Conservation (phyloP, 2,329 filamentous ascomycete species). For the Trichophyton schoenleinii region DNA sequence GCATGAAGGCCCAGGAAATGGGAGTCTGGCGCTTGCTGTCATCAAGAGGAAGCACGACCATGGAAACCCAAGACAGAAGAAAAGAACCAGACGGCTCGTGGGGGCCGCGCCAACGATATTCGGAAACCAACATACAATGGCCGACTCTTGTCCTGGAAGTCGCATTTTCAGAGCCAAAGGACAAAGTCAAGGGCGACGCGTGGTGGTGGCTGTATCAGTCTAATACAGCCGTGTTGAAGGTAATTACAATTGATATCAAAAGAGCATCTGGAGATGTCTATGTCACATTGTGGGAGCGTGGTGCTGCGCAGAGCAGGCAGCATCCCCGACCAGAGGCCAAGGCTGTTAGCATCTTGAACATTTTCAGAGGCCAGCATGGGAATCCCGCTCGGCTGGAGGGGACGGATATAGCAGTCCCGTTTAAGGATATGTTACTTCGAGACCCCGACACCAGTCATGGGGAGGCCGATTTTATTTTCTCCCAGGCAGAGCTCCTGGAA, state of each 20-base stretch:
- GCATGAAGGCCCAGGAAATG: not conserved
- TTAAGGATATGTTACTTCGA: not conserved
- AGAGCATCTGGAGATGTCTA: conserved; percentile 1
- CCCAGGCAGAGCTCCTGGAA: conserved; percentile 2
- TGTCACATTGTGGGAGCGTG: conserved; percentile 5
- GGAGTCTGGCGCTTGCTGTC: not conserved
- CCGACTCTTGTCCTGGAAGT: conserved; percentile 6
- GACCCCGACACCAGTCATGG: not conserved
- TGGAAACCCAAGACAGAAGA: not conserved
- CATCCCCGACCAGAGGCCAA: conserved; percentile 6
- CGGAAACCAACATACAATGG: not conserved
- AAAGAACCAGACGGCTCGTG: conserved; percentile 1
- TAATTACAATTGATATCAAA: conserved; percentile 9
- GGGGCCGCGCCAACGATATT: not conserved
- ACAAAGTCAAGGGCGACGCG: conserved; percentile 3
- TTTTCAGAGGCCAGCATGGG: not conserved
- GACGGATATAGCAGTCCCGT: not conserved
- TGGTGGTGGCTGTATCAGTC: conserved; percentile 7
- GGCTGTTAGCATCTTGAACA: conserved; percentile 5
- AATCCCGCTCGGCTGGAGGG: not conserved
- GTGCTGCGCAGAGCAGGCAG: not conserved
- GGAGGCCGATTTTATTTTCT: conserved; percentile 8
- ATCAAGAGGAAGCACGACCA: not conserved
- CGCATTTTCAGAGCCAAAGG: conserved; percentile 1
- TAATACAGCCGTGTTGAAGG: not conserved